phyloP scores from a whole-genome alignment of 139 green algal genomes.

The Diplosphaera chodatii region DNA sequence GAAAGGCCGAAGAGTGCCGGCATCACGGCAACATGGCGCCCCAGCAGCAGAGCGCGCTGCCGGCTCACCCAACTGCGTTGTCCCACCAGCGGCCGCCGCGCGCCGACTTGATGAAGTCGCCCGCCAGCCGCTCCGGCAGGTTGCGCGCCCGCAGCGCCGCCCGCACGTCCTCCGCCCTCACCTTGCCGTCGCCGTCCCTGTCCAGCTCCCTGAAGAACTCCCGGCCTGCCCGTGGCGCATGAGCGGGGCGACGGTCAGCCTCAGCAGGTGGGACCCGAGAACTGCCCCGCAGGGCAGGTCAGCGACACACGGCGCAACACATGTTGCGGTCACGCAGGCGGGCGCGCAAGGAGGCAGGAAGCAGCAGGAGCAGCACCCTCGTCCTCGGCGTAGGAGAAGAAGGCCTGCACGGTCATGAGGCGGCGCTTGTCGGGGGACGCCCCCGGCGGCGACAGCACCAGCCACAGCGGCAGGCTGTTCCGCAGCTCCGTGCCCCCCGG shows the following conservation, averaged over 20 bases:
- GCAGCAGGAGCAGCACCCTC: too few species aligned
- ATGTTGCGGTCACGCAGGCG: too few species aligned
- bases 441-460: slow-evolving; percentile 14
- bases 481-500: not conserved
- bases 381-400: slow-evolving; percentile 48
- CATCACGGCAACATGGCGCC: too few species aligned
- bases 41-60: not conserved
- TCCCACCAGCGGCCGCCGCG: slow-evolving; percentile 33
- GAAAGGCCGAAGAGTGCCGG: too few species aligned
- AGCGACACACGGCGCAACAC: too few species aligned
- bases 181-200: slow-evolving; percentile 37
- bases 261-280: too few species aligned
- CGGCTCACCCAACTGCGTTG: slow-evolving; percentile 14
- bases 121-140: slow-evolving; percentile 45
- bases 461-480: slow-evolving; percentile 16
- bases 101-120: slow-evolving; percentile 36
- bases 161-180: slow-evolving; percentile 53
- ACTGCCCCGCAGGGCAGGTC: too few species aligned
- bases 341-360: too few species aligned
- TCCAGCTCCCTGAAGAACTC: slow-evolving; percentile 58
- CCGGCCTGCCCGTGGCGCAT: slow-evolving; percentile 18
- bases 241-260: not conserved
- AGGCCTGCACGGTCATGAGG: slow-evolving; percentile 42
- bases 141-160: slow-evolving; percentile 36
- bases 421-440: slow-evolving; percentile 27